Base-by-base conservation (phyloP, 2,329 filamentous ascomycete genomes). In the Aureobasidium subglaciale region DNA sequence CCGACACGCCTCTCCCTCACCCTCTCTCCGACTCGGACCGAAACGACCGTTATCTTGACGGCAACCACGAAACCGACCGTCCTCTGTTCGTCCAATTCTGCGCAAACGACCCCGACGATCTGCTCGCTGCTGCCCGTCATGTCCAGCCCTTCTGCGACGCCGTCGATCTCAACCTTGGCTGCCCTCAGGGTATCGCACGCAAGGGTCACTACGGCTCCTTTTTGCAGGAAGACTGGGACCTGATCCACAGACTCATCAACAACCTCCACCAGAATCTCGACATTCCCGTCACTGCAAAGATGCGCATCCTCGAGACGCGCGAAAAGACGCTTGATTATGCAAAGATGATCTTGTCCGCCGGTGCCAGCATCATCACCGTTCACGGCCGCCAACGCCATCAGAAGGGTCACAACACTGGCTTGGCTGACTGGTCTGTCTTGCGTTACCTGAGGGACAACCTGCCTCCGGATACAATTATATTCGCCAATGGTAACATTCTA, bases 1-100 rank as follows among this genome's bases (percentile, higher is more conserved):
- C 68, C 8, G 67, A 67, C 13, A 63, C 71, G 49, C 54, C 64
- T 25, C 66, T 72, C 59, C 42, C 66, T 58, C 66, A 70, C 46
- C 63, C 72, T 60, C 32, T 68, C 63, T 59, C 63, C 16, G 64
- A 68, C 53, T 53, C 41, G 24, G 27, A 29, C 2, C 38, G 50
- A 4, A 45, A 59, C 22, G 68, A 74, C 10, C 70, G 73, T 5
- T 88, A 83, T 70, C 84, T 97, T 24, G 93, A 99, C 72, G 93
- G 93, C 40, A 92, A 96, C 70, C 87, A 90, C 0, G 67, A 78
- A 13, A 76, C 90, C 58, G 93, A 99, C 71, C 82, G 93, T 5
- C 93, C 93, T 0, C 82, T 97, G 9, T 90, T 96, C 64, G 92
- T 96, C 3, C 93, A 99, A 67, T 99, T 99, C 71, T 99, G 93